Evolutionary conservation across 148 eudicot species (phyloP).

Genomic region (Rheum nobile): DNA sequence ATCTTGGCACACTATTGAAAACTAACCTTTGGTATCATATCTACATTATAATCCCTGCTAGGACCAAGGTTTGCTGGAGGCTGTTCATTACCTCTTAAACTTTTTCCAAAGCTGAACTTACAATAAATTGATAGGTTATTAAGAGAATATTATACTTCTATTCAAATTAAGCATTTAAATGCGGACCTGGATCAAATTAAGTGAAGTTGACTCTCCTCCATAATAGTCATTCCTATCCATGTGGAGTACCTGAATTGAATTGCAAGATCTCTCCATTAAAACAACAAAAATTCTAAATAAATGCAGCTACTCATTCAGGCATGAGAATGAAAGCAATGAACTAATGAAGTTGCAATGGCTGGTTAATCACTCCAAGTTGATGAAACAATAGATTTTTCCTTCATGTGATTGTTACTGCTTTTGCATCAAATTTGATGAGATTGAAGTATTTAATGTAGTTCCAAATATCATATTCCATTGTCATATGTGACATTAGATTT

Average conservation of each 20-base stretch:
- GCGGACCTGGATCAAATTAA: slow-evolving; percentile 75
- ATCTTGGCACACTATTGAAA: not conserved
- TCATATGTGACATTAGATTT: too few species aligned
- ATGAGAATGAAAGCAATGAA: not conserved
- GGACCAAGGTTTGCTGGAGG: slow-evolving; percentile 79
- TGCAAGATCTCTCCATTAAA: not conserved
- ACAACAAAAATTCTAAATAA: not conserved
- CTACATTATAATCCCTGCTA: slow-evolving; percentile 87
- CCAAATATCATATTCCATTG: too few species aligned
- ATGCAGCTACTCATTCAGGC: not conserved
- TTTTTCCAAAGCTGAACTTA: slow-evolving; percentile 76
- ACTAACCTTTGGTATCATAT: slow-evolving; percentile 90
- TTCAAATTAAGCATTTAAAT: not conserved
- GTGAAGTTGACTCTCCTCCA: slow-evolving; percentile 97
- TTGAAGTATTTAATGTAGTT: not conserved
- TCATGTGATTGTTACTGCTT: not conserved
- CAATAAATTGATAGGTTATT: not conserved
- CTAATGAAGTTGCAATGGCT: not conserved
- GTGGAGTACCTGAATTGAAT: slow-evolving; percentile 72
- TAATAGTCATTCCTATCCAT: slow-evolving; percentile 99
- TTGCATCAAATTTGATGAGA: too few species aligned
- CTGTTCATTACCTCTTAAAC: slow-evolving; percentile 70
- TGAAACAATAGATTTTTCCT: not conserved
- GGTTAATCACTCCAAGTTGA: not conserved
- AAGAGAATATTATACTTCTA: slow-evolving; percentile 3